Base-by-base conservation (phyloP, 2,329 filamentous ascomycete species). In the Xylaria sp. region DNA sequence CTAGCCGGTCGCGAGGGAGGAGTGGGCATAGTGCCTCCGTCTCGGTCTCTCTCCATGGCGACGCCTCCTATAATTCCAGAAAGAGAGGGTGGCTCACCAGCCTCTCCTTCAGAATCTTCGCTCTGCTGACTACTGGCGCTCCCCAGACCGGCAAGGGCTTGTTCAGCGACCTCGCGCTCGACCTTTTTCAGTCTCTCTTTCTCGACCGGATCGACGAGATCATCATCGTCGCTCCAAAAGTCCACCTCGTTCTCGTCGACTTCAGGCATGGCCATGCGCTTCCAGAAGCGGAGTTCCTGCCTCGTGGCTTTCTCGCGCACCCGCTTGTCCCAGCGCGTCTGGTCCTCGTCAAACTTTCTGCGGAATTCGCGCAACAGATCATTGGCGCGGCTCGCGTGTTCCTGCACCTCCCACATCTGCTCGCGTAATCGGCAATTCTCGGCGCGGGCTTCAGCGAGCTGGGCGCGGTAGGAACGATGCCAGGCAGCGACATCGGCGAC, bases 351-450 rank as follows among this genome's bases (percentile, higher is more conserved):
- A 74, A 88, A 86, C 63, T 81, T 82, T 54, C 84, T 81, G 61
- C 89, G 84, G 73, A 90, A 90, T 46, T 84, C 80, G 48, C 89
- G 87, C 65, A 91, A 80, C 69, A 82, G 78, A 67, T 87, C 86
- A 75, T 90, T 90, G 25, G 88, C 89, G 13, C 81, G 82, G 56
- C 83, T 83, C 28, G 89, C 89, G 73, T 88, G 86, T 50, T 85
- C 84, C 75, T 90, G 87, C 87, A 90, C 90, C 73, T 90, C 87
- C 84, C 88, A 89, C 74, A 91, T 89, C 78, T 91, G 88, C 74
- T 90, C 87, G 62, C 89, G 87, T 61, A 91, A 83, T 1, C 85
- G 84, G 69, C 84, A 84, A 75, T 91, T 91, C 80, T 91, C 89
- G 72, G 87, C 87, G 4, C 89, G 88, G 56, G 89, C 88, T 76